Base-by-base conservation (phyloP, 116 monocot species). In the Posidonia oceanica region DNA sequence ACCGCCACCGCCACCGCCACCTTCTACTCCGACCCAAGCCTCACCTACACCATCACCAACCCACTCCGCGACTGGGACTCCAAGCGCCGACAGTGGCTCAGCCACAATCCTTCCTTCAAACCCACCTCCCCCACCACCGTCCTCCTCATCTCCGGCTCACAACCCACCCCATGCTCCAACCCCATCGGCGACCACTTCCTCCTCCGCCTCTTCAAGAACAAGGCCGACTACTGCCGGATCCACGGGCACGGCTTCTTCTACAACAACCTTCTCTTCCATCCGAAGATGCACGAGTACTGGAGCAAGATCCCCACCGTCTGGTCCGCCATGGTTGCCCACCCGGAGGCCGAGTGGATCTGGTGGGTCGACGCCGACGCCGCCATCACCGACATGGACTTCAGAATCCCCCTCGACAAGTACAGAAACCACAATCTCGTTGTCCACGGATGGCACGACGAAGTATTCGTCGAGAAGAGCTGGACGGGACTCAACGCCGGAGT, bases 281-380 rank as follows among this genome's bases (percentile, higher is more conserved):
- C 91, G 3, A 20, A 53, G 6, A 94, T 94, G 94, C 36, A 37
- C 58, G 70, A 61, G 39, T 94, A 63, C 82, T 94, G 94, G 91
- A 85, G 82, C 36, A 91, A 94, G 70, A 77, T 84, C 63, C 91
- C 94, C 3, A 54, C 79, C 18, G 48, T 94, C 70, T 81, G 91
- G 6, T 77, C 94, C 59, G 88, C 88, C 64, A 90, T 94, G 88
- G 71, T 83, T 20, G 94, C 94, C 15, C 94, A 88, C 65, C 94
- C 94, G 23, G 91, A 94, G 74, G 81, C 80, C 23, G 94, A 94
- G 65, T 94, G 94, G 94, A 39, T 94, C 59, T 90, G 86, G 86
- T 94, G 94, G 94, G 81, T 94, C 70, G 91, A 94, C 80, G 84
- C 94, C 51, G 94, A 95, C 79, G 95, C 95, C 41, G 83, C 77